Evolutionary conservation across 371 early-diverging fungal genomes (phyloP), one percentile per base, ranked within the genome.

Genomic region (Phascolomyces articulosus): DNA sequence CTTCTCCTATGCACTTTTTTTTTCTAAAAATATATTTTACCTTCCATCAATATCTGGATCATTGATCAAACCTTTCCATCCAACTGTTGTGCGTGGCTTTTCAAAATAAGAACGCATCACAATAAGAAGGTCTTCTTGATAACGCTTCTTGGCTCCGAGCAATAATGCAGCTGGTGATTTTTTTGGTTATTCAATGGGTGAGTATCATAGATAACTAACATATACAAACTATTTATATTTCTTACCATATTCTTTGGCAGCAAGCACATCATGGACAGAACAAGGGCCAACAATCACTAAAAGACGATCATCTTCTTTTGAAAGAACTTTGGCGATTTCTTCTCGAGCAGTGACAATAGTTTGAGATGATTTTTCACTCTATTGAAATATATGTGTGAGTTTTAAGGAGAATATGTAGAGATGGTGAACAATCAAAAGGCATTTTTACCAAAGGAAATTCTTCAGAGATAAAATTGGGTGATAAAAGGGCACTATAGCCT

Each of bases 71-170:
- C 95, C 96, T 72, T 95, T 95, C 96, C 96, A 96, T 4, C 96
- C 96, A 40, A 95, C 94, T 0, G 95, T 95, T 11, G 96, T 95
- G 64, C 96, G 79, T 27, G 96, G 96, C 75, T 96, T 96, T 75
- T 96, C 96, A 79, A 97, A 97, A 77, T 95, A 97, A 23, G 91
- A 92, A 51, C 96, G 80, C 96, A 96, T 95, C 41, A 96, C 82
- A 58, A 96, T 93, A 6, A 85, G 70, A 57, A 96, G 77, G 20
- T 96, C 95, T 34, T 77, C 72, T 29, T 78, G 54, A 21, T 76
- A 72, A 55, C 85, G 68, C 51, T 71, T 64, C 34, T 79, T 79
- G 13, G 73, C 80, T n/a, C 63, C 58, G 24, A 76, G 59, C n/a
- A 79, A 59, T 28, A 75, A 34, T 7, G 54, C 28, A 41, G 72